A percentile compares a stretch with the other conserved stretches of the same genome.
These are phyloP conservation scores for Backusella liffmaniae DNA, from an alignment of 192 early-diverging fungal species.

Conservation along the genomic window DNA sequence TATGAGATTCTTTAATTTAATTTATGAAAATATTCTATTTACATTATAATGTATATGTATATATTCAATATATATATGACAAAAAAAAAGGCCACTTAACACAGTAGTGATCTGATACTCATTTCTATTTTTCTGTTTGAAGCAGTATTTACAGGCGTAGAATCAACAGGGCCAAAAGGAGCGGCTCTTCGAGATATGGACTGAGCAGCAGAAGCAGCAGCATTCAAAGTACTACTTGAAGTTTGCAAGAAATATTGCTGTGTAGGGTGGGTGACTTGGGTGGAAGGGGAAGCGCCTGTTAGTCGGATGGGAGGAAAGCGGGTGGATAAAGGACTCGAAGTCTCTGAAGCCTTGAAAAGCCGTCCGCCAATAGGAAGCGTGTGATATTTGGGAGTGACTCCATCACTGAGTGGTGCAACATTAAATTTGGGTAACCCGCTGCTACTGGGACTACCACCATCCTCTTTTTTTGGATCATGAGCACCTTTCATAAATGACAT, in stretches of 20 bases:
- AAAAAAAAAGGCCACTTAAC: conserved; percentile 11
- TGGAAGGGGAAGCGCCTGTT: background rate
- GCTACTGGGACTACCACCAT: background rate
- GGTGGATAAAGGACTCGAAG: background rate
- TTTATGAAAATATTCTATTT: conserved; percentile 13
- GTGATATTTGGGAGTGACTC: background rate
- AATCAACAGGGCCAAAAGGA: background rate
- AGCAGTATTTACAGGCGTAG: conserved; percentile 8
- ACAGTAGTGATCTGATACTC: conserved; percentile 29
- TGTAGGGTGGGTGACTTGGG: conserved; percentile 28
- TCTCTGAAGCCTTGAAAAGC: background rate
- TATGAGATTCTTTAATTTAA: background rate
- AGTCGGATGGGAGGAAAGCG: background rate
- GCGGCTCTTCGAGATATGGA: background rate
- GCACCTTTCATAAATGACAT: conserved; percentile 1
- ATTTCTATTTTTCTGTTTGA: conserved; percentile 13
- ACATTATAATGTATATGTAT: background rate
- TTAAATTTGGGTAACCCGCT: conserved; percentile 27
- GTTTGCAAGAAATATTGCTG: conserved; percentile 37
- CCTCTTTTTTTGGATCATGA: conserved; percentile 9
- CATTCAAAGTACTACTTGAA: conserved; percentile 32
- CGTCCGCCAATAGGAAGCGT: conserved; percentile 8
- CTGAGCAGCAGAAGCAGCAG: conserved; percentile 26
- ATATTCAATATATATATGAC: background rate
- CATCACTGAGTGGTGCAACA: conserved; percentile 21